phyloP scores from a whole-genome alignment of 345 rosid genomes.

The Punica granatum region DNA sequence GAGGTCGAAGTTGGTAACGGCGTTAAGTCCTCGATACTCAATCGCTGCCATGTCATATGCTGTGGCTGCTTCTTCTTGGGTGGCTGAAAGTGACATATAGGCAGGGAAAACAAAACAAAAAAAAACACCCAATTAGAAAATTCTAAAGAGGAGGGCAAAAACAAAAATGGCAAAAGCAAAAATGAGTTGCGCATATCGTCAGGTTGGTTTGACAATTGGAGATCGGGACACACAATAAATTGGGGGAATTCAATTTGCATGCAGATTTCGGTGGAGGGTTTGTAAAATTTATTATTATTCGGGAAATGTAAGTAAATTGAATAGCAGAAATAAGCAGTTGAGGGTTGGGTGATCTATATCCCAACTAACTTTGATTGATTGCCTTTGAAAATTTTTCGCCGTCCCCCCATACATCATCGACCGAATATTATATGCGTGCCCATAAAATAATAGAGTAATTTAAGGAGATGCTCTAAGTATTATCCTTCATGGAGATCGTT shows the following conservation, averaged over 20 bases:
- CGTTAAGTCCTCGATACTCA: constrained; percentile 84
- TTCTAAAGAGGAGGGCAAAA: background rate
- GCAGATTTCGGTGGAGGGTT: constrained; percentile 25
- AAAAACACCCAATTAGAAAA: background rate
- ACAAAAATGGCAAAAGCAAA: background rate
- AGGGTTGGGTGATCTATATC: constrained; percentile 34
- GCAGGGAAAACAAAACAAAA: no score
- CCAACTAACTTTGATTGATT: constrained; percentile 21
- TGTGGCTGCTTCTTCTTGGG: constrained; percentile 91
- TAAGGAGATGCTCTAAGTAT: no score
- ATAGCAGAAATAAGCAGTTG: constrained; percentile 22
- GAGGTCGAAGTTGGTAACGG: constrained; percentile 91
- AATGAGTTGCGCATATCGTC: background rate
- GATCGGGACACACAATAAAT: constrained; percentile 1
- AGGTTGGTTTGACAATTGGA: background rate
- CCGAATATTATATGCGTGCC: background rate
- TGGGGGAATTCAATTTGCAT: constrained; percentile 16
- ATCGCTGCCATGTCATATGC: constrained; percentile 92
- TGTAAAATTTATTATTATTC: background rate
- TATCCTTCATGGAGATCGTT: no score
- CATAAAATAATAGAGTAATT: no score
- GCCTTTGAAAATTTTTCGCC: background rate
- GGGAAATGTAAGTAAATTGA: constrained; percentile 8
- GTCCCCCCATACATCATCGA: background rate
- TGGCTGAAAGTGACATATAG: constrained; percentile 32